Base-by-base conservation (phyloP, 2,329 filamentous ascomycete species). In the Alternaria novae-zelandiae region DNA sequence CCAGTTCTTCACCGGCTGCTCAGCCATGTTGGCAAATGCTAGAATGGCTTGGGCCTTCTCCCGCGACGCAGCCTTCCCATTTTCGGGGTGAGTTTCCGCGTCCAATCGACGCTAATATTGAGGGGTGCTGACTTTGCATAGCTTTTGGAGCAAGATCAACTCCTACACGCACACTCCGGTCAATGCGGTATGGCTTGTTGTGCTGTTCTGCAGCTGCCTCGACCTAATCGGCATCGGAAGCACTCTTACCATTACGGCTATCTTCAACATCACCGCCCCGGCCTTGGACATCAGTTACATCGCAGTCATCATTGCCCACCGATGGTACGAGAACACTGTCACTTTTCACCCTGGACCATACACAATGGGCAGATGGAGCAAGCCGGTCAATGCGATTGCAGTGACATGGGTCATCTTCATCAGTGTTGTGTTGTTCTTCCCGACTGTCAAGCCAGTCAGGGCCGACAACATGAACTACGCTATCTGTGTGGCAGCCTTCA, bases 161-260 rank as follows among this genome's bases (percentile, higher is more conserved):
- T 64, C 70, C 9, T 70, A 78, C 53, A 90, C 88, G 0, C 80
- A 85, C 13, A 90, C 88, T 0, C 88, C 88, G 0, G 81, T 90
- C 58, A 86, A 89, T 63, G 85, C 87, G 3, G 88, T 90, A 58
- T 90, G 88, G 88, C 85, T 89, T 53, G 86, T 89, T 47, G 87
- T 89, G 3, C 70, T 83, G 64, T 88, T 88, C 75, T 88, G 86
- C 74, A 79, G 73, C 68, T 81, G 78, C 54, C 79, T 87, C 23
- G 84, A 85, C 66, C 77, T 85, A 45, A 86, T 87, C 64, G 85
- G 82, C 3, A 82, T 87, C 46, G 85, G 85, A 45, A 82, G 79
- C 47, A 83, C 81, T 5, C 74, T 83, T 54, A 86, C 85, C 6
- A 86, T 86, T 66, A 81, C 80, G 20, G 80, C 81, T 32, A 83